Conservation (phyloP, 1,284 basidiomycete species). For the Naganishia liquefaciens region DNA sequence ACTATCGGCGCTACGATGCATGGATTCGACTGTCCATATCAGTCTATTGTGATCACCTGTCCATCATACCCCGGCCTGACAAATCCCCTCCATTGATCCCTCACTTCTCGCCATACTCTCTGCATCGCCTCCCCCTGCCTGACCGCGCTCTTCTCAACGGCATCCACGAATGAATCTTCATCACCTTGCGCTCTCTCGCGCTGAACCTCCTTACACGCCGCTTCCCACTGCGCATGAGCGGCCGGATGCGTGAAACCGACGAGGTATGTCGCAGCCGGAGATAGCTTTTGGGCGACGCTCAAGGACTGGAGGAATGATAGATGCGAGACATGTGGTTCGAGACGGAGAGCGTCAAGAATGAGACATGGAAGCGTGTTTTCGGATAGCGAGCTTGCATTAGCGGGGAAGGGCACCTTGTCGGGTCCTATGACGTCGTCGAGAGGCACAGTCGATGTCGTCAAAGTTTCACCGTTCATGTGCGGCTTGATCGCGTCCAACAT, state of each 20-base stretch:
- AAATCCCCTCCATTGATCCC: slow-evolving; percentile 37
- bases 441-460: not conserved
- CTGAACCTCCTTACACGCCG: slow-evolving; percentile 30
- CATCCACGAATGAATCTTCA: slow-evolving; percentile 14
- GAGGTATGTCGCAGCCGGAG: slow-evolving; percentile 47
- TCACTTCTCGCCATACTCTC: slow-evolving; percentile 34
- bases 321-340: slow-evolving; percentile 47
- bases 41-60: slow-evolving; percentile 26
- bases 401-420: slow-evolving; percentile 23
- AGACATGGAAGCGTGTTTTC: slow-evolving; percentile 38
- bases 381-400: not conserved
- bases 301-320: slow-evolving; percentile 50
- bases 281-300: slow-evolving; percentile 42
- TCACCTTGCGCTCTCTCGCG: not conserved
- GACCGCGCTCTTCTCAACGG: slow-evolving; percentile 24
- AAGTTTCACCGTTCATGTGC: no score
- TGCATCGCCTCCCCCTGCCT: slow-evolving; percentile 29
- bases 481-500: slow-evolving; percentile 7
- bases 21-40: no score
- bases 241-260: slow-evolving; percentile 52
- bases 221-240: slow-evolving; percentile 52
- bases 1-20: no score
- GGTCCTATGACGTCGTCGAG: slow-evolving; percentile 15
- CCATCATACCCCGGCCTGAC: slow-evolving; percentile 50
- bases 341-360: slow-evolving; percentile 52